Evolutionary conservation across 495 filamentous ascomycete genomes (phyloP), one percentile per base, ranked within the genome.

Genomic region (Oidiodendron maius): DNA sequence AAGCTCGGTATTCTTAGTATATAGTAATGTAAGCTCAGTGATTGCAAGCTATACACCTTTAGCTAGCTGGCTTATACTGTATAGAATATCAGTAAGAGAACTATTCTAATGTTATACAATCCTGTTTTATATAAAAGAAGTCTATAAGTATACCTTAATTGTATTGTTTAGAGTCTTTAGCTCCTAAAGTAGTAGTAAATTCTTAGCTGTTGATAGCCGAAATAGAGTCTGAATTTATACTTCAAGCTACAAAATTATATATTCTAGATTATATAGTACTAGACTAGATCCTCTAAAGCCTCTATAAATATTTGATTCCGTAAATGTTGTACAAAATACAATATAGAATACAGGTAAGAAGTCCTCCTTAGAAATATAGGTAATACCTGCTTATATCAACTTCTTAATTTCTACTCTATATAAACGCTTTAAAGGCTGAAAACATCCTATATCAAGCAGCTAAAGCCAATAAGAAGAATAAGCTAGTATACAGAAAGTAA

Each of bases 401-500:
- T 47, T 36, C 23, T 53, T 16, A 37, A 63, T 55, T 30, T 57
- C 17, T 10, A 20, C 11, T 8, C 53, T 18, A 44, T 63, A 63
- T 18, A 26, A 24, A 3, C 20, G 25, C 47, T 62, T 61, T 20
- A 62, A 46, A 20, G 51, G 46, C 10, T 35, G 44, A 45, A 64
- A 64, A 51, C 26, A 50, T 13, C 40, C 22, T 18, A 64, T 30
- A 57, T 64, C 50, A 43, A 64, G 48, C 41, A 52, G 60, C 46
- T 64, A 54, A n/a, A 62, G 46, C n/a, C 53, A 34, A 42, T 64
- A 42, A 22, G 53, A 57, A 4, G 54, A 58, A 56, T 64, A 51
- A 18, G 45, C 5, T 50, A 58, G 61, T 26, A 63, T 51, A 40
- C 46, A 63, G 40, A 63, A 51, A 2, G 55, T 61, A 43, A 62